Base-by-base conservation (phyloP, 2,329 filamentous ascomycete species). In the Venturiaceae sp. region DNA sequence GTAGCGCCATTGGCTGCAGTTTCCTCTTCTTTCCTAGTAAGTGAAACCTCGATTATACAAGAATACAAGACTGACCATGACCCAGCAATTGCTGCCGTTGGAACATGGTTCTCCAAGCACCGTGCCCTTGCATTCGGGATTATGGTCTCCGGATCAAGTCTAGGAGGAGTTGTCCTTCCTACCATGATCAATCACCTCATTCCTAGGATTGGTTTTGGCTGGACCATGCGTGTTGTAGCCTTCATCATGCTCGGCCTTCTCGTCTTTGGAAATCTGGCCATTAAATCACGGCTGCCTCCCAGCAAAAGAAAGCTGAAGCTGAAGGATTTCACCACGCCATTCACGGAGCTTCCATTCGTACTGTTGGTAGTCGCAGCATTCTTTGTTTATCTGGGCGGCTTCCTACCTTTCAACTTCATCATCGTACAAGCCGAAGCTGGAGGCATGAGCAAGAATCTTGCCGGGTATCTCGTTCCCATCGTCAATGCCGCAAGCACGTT, bases 321-420 rank as follows among this genome's bases (percentile, higher is more conserved):
- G 39, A 54, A 65, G 60, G 64, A 69, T 28, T 66, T 75, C 58
- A 26, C 69, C 19, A 19, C 58, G 30, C 56, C 63, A 11, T 55
- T 67, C 62, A 57, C 69, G 8, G 74, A 76, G 44, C 65, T 68
- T 11, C 61, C 65, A 3, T 74, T 70, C 6, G 67, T 71, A 11
- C 44, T 72, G 1, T 64, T 66, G 1, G 62, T 62, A 13, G 67
- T 65, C 41, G 71, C 71, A 63, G 78, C 68, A 50, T 71, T 73
- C 58, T 82, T 84, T 65, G 71, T 83, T 63, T 83, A 81, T 67
- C 78, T 80, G 72, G 80, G 80, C 71, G 84, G 87, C 64, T 82
- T 88, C 67, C 64, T 83, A 5, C 78, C 79, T 2, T 77, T 80
- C 63, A 77, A 75, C 54, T 83, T 76, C 63, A 67, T 77, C 46